Evolutionary conservation across 2,329 filamentous ascomycete species (phyloP), one percentile per base, ranked within the genome.

Genomic region (Peltaster fructicola): DNA sequence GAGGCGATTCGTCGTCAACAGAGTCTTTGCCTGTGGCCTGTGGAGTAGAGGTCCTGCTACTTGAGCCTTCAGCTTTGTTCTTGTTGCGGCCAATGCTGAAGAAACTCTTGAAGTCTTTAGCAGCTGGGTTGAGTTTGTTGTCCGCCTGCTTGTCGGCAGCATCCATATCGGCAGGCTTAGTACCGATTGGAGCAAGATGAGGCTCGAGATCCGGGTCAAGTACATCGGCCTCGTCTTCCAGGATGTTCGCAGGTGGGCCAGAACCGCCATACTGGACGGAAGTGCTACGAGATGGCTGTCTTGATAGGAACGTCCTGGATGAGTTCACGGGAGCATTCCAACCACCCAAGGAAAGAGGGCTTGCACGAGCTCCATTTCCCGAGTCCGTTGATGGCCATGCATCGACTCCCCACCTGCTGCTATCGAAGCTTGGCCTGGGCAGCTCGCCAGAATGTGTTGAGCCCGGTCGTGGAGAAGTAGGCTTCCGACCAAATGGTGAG

Each of bases 21-120:
- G 26, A 12, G 20, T 19, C 24, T 21, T n/a, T n/a, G 22, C 20
- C 28, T 24, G 20, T 19, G n/a, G 33, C 26, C n/a, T n/a, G n/a
- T n/a, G n/a, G n/a, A 27, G n/a, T n/a, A n/a, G n/a, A n/a, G n/a
- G n/a, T n/a, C n/a, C n/a, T n/a, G n/a, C n/a, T n/a, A n/a, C n/a
- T 23, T 19, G 6, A 24, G 31, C 48, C 50, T 6, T 50, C 32
- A 31, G 47, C 50, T 22, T 48, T 52, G 25, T 45, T 48, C 32
- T 50, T 51, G 29, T 49, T 45, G 25, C 37, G 50, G 8, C 37
- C 29, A 41, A 31, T 50, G 50, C 40, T 56, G 49, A 88, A 68
- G 17, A 72, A 65, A 7, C 65, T 73, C 51, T 76, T 85, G 47
- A 95, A 95, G 1, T 76, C 79, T 6, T 84, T 84, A 1, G 85